These are phyloP conservation scores for Exophiala sp. DNA, from an alignment of 2,329 filamentous ascomycete species.

Conservation along the genomic window DNA sequence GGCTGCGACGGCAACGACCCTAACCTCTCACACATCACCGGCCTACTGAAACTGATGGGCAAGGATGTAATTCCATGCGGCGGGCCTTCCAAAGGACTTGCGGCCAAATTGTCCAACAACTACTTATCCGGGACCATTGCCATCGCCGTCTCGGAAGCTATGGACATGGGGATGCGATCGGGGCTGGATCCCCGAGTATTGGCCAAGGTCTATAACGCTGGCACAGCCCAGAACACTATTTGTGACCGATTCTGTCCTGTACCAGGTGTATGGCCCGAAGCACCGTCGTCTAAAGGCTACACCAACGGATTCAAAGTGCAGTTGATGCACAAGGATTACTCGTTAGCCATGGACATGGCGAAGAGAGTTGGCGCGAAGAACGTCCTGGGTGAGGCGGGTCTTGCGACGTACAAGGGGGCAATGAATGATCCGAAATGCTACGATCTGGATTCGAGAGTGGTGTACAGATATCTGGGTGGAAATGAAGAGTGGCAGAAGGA, in stretches of 20 bases:
- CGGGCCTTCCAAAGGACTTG: constrained; percentile 53
- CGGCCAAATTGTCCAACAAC: constrained; percentile 61
- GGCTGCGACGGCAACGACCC: constrained; percentile 47
- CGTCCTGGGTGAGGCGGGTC: constrained; percentile 49
- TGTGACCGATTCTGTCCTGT: constrained; percentile 52
- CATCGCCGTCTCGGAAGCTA: constrained; percentile 56
- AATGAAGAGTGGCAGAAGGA: constrained; percentile 34
- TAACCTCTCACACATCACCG: constrained; percentile 42
- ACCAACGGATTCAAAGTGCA: constrained; percentile 57
- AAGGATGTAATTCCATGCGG: constrained; percentile 53
- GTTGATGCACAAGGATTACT: constrained; percentile 60
- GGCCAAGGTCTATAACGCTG: constrained; percentile 50
- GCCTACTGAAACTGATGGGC: constrained; percentile 53
- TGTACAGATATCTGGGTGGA: constrained; percentile 50
- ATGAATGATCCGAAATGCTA: constrained; percentile 50
- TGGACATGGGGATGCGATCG: constrained; percentile 58
- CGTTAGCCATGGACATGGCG: constrained; percentile 55
- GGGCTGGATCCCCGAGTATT: constrained; percentile 55
- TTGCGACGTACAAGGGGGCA: constrained; percentile 52
- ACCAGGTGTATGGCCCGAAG: constrained; percentile 47
- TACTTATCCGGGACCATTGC: constrained; percentile 59
- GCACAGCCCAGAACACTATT: constrained; percentile 53
- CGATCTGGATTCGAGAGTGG: constrained; percentile 56
- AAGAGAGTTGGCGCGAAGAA: constrained; percentile 49
- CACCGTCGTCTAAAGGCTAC: constrained; percentile 49